Conservation (phyloP, 441 rosid species). For the Adansonia rubrostipa region DNA sequence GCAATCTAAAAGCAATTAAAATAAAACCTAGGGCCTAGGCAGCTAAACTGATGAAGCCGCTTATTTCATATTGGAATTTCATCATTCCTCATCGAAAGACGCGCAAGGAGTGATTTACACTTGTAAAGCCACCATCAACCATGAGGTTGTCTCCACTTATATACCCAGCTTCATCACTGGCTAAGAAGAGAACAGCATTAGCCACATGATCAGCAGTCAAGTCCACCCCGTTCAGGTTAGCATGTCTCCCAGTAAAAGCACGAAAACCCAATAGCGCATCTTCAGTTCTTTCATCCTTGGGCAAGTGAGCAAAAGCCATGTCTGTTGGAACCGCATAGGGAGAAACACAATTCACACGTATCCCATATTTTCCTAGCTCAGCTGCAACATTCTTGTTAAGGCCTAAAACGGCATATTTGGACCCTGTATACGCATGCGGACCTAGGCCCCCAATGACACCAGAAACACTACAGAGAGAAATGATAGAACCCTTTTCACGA, state of each 20-base stretch:
- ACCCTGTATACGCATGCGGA: conserved; percentile 77
- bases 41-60: neutral
- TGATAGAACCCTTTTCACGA: conserved; percentile 55
- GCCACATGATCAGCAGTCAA: conserved; percentile 76
- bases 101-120: conserved; percentile 58
- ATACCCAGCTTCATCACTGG: conserved; percentile 78
- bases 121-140: conserved; percentile 89
- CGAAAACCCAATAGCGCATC: conserved; percentile 59
- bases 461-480: conserved; percentile 64
- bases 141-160: conserved; percentile 80
- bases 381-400: conserved; percentile 80
- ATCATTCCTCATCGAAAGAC: conserved; percentile 58
- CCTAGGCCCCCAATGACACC: conserved; percentile 68
- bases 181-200: conserved; percentile 75
- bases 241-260: conserved; percentile 48
- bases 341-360: conserved; percentile 88
- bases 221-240: conserved; percentile 79
- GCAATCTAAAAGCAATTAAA: neutral
- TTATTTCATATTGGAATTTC: neutral
- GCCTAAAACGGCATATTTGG: conserved; percentile 86
- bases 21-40: neutral
- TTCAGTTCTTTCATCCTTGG: conserved; percentile 69
- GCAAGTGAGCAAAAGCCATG: conserved; percentile 77
- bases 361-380: conserved; percentile 86
- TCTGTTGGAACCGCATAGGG: conserved; percentile 72